Conservation (phyloP, 208 protist genomes). For the Trypanosoma congolense region DNA sequence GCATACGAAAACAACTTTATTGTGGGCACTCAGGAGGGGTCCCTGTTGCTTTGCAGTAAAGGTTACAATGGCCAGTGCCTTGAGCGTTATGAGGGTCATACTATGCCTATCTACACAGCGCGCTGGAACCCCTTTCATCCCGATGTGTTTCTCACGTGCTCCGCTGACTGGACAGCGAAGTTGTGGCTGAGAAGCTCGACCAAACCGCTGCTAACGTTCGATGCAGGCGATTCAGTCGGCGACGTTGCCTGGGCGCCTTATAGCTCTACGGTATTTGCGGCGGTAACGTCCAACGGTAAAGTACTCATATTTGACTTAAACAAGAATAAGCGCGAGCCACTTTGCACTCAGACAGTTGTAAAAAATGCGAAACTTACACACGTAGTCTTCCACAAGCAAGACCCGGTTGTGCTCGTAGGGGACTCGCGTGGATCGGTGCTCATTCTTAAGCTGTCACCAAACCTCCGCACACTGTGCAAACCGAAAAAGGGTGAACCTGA, state of each 20-base stretch:
- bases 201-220: slow-evolving; percentile 92
- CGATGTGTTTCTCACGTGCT: slow-evolving; percentile 93
- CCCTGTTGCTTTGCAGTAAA: slow-evolving; percentile 94
- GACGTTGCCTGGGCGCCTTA: slow-evolving; percentile 97
- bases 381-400: slow-evolving; percentile 90
- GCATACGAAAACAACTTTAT: slow-evolving; percentile 88
- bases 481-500: slow-evolving; percentile 75
- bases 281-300: slow-evolving; percentile 94
- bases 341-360: slow-evolving; percentile 95
- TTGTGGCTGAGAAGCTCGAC: slow-evolving; percentile 90
- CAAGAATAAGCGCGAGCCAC: slow-evolving; percentile 94
- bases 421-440: slow-evolving; percentile 94
- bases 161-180: slow-evolving; percentile 97
- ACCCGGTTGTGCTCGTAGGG: slow-evolving; percentile 93
- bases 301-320: slow-evolving; percentile 90
- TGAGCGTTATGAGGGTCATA: slow-evolving; percentile 91
- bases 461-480: slow-evolving; percentile 85
- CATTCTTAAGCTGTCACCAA: slow-evolving; percentile 95
- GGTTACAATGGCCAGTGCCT: slow-evolving; percentile 94
- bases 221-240: slow-evolving; percentile 93
- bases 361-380: slow-evolving; percentile 96
- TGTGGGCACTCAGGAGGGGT: slow-evolving; percentile 95
- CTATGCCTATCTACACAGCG: slow-evolving; percentile 92
- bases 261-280: slow-evolving; percentile 94
- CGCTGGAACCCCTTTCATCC: slow-evolving; percentile 96